Conservation (phyloP, 768 basidiomycete species). For the Inosperma sp. region DNA sequence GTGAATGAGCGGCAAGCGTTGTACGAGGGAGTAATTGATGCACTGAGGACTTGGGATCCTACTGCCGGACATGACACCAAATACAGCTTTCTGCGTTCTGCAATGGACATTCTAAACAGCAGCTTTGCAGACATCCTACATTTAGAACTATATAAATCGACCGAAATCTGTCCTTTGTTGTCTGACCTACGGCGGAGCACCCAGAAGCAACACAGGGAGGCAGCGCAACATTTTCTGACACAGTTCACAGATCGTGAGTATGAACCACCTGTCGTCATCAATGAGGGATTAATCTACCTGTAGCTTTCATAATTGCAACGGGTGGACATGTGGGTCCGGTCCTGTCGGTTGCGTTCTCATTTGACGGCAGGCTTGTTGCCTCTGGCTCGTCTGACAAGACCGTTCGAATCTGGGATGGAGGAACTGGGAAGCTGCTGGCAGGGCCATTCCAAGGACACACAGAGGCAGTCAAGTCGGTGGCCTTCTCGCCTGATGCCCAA, state of each 20-base stretch:
- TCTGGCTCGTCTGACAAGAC: no score
- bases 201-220: background rate
- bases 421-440: no score
- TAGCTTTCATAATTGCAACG: background rate
- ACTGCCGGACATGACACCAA: background rate
- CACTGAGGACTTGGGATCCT: background rate
- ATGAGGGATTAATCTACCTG: background rate
- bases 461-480: constrained; percentile 1
- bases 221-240: background rate
- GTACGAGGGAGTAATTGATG: constrained; percentile 1
- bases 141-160: background rate
- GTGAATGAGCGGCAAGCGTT: constrained; percentile 12
- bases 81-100: background rate
- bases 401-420: no score
- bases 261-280: background rate
- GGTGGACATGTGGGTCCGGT: no score
- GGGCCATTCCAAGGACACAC: constrained; percentile 9
- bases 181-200: background rate
- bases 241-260: constrained; percentile 6
- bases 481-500: constrained; percentile 1
- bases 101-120: background rate
- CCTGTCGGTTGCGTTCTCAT: no score
- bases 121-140: background rate
- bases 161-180: background rate
- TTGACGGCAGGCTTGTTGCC: no score